Conservation (phyloP, 2,329 filamentous ascomycete species). For the Hypoxylon sp. region DNA sequence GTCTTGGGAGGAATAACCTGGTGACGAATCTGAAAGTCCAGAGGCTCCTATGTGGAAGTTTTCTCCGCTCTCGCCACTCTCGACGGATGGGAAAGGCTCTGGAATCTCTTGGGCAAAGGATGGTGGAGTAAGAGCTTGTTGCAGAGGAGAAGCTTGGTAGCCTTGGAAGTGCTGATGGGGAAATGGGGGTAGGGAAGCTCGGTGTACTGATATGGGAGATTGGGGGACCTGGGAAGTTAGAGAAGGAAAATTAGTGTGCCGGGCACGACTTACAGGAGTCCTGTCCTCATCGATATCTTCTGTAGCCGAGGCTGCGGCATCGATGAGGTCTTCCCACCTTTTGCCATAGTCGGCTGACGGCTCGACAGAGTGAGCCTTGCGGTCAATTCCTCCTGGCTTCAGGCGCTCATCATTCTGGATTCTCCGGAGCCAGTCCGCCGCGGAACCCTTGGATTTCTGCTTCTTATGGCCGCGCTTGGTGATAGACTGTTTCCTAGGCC, state of each 20-base stretch:
- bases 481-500: conserved; percentile 88
- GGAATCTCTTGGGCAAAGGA: conserved; percentile 75
- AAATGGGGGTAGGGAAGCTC: conserved; percentile 73
- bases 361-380: conserved; percentile 90
- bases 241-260: conserved; percentile 60
- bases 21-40: conserved; percentile 78
- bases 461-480: conserved; percentile 87
- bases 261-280: conserved; percentile 78
- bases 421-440: conserved; percentile 74
- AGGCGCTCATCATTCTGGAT: conserved; percentile 75
- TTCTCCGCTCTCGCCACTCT: conserved; percentile 80
- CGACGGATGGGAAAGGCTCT: conserved; percentile 91
- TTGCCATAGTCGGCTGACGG: conserved; percentile 86
- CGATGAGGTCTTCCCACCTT: conserved; percentile 96
- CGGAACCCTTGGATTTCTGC: conserved; percentile 78
- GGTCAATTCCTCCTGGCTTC: conserved; percentile 76
- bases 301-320: conserved; percentile 91
- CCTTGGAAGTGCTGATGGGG: conserved; percentile 74
- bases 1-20: conserved; percentile 78
- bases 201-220: conserved; percentile 74
- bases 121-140: conserved; percentile 91
- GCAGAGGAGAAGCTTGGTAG: conserved; percentile 91
- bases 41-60: conserved; percentile 78
- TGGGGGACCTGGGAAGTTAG: conserved; percentile 71
- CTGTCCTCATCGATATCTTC: conserved; percentile 93